Evolutionary conservation across 23 red algal species (phyloP).

Genomic region (Pyropia haitanensis): DNA sequence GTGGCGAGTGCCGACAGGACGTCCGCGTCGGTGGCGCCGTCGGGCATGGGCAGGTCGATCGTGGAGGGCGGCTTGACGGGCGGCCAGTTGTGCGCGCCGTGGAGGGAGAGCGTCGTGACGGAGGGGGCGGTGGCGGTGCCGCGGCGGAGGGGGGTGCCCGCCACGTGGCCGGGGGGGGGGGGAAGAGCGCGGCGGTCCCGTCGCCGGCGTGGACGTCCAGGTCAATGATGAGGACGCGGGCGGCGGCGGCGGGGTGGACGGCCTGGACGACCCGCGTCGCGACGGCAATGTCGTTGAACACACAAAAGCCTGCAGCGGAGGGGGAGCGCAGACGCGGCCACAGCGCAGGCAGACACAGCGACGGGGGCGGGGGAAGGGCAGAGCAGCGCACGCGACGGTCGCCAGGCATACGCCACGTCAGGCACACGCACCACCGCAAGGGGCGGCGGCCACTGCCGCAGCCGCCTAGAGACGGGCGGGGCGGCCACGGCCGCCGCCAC

Average conservation of each 20-base stretch:
- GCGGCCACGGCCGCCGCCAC: too few relatives aligned
- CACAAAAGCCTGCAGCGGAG: conserved; percentile 5
- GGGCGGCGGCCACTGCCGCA: too few relatives aligned
- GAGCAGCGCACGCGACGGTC: too few relatives aligned
- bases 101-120: conserved; percentile 38
- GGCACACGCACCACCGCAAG: too few relatives aligned
- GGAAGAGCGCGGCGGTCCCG: conserved; percentile 23
- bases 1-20: conserved; percentile 27
- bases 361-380: too few relatives aligned
- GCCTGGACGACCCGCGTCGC: conserved; percentile 1
- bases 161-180: too few relatives aligned
- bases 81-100: conserved; percentile 39
- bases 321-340: too few relatives aligned
- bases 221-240: conserved; percentile 21
- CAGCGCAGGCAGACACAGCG: too few relatives aligned
- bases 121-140: neutral
- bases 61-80: conserved; percentile 31
- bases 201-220: conserved; percentile 35
- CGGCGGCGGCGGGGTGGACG: neutral
- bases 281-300: conserved; percentile 11
- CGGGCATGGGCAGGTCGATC: conserved; percentile 45
- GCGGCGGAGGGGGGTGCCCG: too few relatives aligned
- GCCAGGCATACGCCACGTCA: too few relatives aligned
- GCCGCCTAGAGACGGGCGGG: too few relatives aligned
- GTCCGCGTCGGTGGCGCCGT: conserved; percentile 25